Conservation (phyloP, 129 eudicot genomes). For the Saussurea involucrata region DNA sequence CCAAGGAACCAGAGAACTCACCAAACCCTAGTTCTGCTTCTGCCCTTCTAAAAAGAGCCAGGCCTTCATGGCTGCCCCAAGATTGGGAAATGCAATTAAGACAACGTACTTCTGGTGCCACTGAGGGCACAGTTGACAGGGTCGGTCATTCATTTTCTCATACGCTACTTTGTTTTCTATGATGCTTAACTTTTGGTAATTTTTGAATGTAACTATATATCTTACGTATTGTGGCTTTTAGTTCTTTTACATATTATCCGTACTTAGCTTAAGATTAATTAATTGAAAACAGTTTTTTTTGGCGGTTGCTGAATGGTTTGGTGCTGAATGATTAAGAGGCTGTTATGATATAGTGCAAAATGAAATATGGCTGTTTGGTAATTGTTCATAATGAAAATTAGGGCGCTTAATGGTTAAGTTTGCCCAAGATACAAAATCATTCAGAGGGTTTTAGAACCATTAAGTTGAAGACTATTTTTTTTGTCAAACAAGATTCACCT, state of each 20-base stretch:
- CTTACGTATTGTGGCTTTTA: not conserved
- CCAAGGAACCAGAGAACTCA: constrained; percentile 16
- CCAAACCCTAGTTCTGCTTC: constrained; percentile 1
- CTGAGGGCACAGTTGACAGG: constrained; percentile 37
- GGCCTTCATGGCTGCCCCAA: constrained; percentile 34
- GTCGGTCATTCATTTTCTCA: not conserved
- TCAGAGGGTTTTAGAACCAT: too few species aligned
- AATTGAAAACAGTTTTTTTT: not conserved
- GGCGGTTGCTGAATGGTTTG: too few species aligned
- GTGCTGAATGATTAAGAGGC: too few species aligned
- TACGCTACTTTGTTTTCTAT: not conserved
- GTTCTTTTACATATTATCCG: not conserved
- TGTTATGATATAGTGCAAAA: too few species aligned
- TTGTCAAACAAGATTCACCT: too few species aligned
- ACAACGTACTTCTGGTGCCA: constrained; percentile 38
- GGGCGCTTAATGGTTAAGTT: too few species aligned
- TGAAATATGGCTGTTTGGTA: too few species aligned
- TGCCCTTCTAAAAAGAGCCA: constrained; percentile 8
- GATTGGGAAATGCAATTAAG: constrained; percentile 22
- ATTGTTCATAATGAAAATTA: too few species aligned
- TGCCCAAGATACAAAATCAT: too few species aligned
- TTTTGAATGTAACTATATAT: not conserved
- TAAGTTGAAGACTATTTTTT: too few species aligned
- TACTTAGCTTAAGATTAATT: not conserved
- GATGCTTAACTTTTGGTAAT: not conserved